Evolutionary conservation across 371 early-diverging fungal species (phyloP), one percentile per base, ranked within the genome.

Genomic region (Dichotomocladium elegans): DNA sequence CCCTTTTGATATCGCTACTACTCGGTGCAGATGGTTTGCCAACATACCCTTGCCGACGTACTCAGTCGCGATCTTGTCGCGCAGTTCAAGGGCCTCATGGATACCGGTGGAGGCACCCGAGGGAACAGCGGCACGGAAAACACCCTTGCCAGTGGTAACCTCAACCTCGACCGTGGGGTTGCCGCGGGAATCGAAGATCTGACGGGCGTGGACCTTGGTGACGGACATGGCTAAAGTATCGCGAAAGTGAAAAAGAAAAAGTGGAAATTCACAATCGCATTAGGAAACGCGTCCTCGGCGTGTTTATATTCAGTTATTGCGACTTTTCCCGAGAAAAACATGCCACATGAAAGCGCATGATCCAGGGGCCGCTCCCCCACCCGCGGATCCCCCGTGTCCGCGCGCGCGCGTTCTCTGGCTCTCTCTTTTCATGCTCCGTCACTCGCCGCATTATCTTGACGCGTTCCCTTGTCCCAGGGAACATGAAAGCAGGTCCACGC

Each of bases 161-260:
- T 99, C 99, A 41, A 99, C 98, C 81, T 99, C 99, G 49, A 98
- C 91, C 58, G 99, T 99, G 57, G 99, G 99, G 87, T 94, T 95
- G 57, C 99, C 99, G 66, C 99, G 88, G 47, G 99, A 99, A 79
- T 98, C 96, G 67, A 97, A 96, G 79, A 99, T 97, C 80, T 96
- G 96, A 72, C 99, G 92, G 61, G 98, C 98, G 80, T 89, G 87
- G 63, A 96, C 85, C 72, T 92, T 86, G 55, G 75, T 66, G 66
- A 90, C 84, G 45, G 82, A 76, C 80, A 61, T 72, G 27, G 34
- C 62, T 3, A 42, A 48, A 21, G 14, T 27, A n/a, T 30, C 21
- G 44, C 27, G 2, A 42, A 48, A 21, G 14, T 27, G 41, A 37
- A 10, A 42, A 27, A 50, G 19, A 53, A 33, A 48, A 40, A 56